Conservation (phyloP, 2,329 filamentous ascomycete genomes). For the Penicillium sp. region DNA sequence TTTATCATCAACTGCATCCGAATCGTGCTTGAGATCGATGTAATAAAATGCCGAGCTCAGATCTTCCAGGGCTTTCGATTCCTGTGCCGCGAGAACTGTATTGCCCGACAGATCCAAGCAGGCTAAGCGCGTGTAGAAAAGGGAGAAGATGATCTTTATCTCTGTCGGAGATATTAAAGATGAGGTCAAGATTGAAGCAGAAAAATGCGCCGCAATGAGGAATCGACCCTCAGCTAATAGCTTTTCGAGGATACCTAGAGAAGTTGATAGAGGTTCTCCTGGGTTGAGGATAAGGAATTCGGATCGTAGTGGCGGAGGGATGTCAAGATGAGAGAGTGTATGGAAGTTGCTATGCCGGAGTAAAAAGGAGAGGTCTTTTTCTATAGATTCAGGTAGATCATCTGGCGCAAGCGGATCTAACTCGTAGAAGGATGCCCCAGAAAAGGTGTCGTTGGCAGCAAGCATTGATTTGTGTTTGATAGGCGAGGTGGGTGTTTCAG, state of each 20-base stretch:
- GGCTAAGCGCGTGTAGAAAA: conserved; percentile 77
- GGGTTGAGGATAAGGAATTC: conserved; percentile 62
- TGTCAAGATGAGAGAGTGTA: conserved; percentile 63
- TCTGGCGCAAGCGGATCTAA: conserved; percentile 37
- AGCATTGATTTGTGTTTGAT: conserved; percentile 13
- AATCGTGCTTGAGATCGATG: conserved; percentile 30
- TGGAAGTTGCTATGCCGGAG: conserved; percentile 81
- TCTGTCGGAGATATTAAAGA: conserved; percentile 49
- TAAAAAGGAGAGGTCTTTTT: conserved; percentile 76
- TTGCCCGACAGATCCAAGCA: conserved; percentile 78
- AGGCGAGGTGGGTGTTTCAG: conserved; percentile 19
- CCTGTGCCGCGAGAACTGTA: conserved; percentile 64
- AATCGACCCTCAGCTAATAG: conserved; percentile 75
- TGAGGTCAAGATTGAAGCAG: conserved; percentile 44
- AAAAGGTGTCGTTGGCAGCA: conserved; percentile 18
- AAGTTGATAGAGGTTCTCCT: conserved; percentile 52
- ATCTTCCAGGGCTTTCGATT: conserved; percentile 63
- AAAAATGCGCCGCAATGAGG: conserved; percentile 65
- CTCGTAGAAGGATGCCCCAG: conserved; percentile 31
- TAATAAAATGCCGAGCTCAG: conserved; percentile 57
- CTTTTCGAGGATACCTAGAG: conserved; percentile 52
- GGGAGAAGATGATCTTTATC: conserved; percentile 65
- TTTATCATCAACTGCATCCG: conserved; percentile 50
- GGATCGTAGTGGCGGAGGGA: conserved; percentile 66
- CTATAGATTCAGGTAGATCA: conserved; percentile 40